Conservation (phyloP, 768 basidiomycete species). For the Pleurotus cornucopiae region DNA sequence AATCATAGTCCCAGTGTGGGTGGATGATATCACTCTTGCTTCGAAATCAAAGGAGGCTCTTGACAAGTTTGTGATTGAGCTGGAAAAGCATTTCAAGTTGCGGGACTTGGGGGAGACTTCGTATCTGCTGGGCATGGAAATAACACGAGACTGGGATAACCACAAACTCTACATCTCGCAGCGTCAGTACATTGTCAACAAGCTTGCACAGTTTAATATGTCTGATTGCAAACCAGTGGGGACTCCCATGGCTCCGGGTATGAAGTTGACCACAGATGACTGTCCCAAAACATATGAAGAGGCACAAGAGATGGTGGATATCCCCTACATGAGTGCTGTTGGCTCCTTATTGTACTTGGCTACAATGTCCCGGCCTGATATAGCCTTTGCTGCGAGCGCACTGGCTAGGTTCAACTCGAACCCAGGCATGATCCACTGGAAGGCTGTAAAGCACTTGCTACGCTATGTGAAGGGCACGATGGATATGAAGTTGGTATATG, state of each 20-base stretch:
- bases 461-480: slow-evolving; percentile 31
- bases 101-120: slow-evolving; percentile 21
- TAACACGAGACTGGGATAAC: slow-evolving; percentile 17
- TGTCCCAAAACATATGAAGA: slow-evolving; percentile 19
- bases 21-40: slow-evolving; percentile 27
- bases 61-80: slow-evolving; percentile 17
- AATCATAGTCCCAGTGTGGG: slow-evolving; percentile 25
- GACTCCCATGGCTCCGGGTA: slow-evolving; percentile 26
- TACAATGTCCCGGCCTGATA: too few relatives aligned
- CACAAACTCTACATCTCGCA: slow-evolving; percentile 22
- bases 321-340: slow-evolving; percentile 25
- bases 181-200: slow-evolving; percentile 18
- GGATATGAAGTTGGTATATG: slow-evolving; percentile 17
- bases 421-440: slow-evolving; percentile 28
- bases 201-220: slow-evolving; percentile 22
- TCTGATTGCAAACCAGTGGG: slow-evolving; percentile 22
- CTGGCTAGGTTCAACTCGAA: slow-evolving; percentile 22
- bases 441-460: slow-evolving; percentile 29
- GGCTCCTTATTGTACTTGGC: slow-evolving; percentile 25
- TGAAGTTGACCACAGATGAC: slow-evolving; percentile 15
- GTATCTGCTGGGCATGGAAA: slow-evolving; percentile 25
- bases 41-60: slow-evolving; percentile 13
- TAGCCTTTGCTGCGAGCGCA: too few relatives aligned
- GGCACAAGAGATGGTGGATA: slow-evolving; percentile 15
- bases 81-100: slow-evolving; percentile 22